Evolutionary conservation across 805 yeast genomes (phyloP).

Genomic region (Wickerhamiella kurtzmanii): DNA sequence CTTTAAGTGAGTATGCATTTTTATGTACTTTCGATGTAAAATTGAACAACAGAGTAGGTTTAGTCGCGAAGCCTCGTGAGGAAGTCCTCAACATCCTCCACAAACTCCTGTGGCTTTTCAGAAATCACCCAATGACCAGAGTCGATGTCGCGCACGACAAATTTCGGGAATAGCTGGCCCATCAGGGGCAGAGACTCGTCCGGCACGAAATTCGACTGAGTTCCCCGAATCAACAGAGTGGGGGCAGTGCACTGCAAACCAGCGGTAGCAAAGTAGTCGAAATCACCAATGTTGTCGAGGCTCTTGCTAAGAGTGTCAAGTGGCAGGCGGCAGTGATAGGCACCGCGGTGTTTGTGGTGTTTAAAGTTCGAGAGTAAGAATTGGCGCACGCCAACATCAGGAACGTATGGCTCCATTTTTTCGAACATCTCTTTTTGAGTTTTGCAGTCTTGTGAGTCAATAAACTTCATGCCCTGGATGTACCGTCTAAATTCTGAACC

Average conservation of each 20-base stretch:
- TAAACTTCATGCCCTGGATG: constrained; percentile 45
- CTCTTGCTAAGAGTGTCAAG: constrained; percentile 52
- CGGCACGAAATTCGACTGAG: constrained; percentile 60
- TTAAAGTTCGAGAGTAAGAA: constrained; percentile 62
- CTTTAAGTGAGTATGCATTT: neutral
- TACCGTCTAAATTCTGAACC: constrained; percentile 52
- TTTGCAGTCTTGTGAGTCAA: constrained; percentile 35
- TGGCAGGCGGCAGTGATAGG: constrained; percentile 47
- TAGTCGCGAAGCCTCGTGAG: neutral
- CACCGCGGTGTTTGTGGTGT: constrained; percentile 26
- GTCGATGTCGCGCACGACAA: constrained; percentile 58
- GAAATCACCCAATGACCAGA: constrained; percentile 91
- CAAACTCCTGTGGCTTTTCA: constrained; percentile 70
- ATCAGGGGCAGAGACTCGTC: constrained; percentile 67
- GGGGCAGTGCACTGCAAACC: constrained; percentile 53
- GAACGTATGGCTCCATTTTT: constrained; percentile 49
- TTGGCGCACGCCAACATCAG: constrained; percentile 47
- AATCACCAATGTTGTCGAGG: constrained; percentile 54
- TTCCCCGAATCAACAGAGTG: constrained; percentile 65
- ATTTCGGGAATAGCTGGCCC: constrained; percentile 65
- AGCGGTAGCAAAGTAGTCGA: constrained; percentile 50
- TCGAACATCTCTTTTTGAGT: constrained; percentile 55
- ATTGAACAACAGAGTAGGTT: neutral
- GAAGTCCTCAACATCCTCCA: constrained; percentile 48
- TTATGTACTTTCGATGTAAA: neutral